These are phyloP conservation scores for Euphrasia confusa DNA, from an alignment of 257 asterid species.

Conservation along the genomic window DNA sequence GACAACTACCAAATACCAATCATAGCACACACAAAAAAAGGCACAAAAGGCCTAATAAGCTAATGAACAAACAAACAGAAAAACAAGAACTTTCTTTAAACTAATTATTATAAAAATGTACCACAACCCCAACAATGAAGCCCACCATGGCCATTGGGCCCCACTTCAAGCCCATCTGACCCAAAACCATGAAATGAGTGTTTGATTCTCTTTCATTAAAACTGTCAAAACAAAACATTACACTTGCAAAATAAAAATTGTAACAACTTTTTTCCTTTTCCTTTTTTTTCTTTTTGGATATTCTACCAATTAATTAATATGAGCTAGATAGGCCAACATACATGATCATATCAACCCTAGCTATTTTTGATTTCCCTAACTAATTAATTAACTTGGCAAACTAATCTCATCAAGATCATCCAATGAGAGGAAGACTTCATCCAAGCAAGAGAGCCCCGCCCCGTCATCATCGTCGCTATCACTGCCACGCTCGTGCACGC, in stretches of 20 bases:
- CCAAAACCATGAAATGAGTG: slow-evolving; percentile 1
- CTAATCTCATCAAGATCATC: slow-evolving; percentile 90
- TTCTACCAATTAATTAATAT: slow-evolving; percentile 19
- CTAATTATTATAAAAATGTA: slow-evolving; percentile 5
- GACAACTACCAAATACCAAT: slow-evolving; percentile 62
- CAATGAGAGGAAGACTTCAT: slow-evolving; percentile 82
- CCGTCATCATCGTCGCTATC: slow-evolving; percentile 51
- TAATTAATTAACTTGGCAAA: slow-evolving; percentile 41
- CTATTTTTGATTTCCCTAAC: slow-evolving; percentile 13
- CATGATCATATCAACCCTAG: slow-evolving; percentile 28
- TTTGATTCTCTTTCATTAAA: neutral
- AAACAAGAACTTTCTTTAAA: neutral
- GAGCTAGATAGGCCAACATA: slow-evolving; percentile 23
- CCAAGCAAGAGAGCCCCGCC: slow-evolving; percentile 86
- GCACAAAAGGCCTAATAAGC: slow-evolving; percentile 29
- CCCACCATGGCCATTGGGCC: slow-evolving; percentile 34
- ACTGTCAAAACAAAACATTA: slow-evolving; percentile 16
- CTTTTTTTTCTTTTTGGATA: slow-evolving; percentile 1
- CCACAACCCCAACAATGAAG: slow-evolving; percentile 18
- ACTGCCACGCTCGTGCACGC: slow-evolving; percentile 58
- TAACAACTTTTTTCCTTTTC: slow-evolving; percentile 12
- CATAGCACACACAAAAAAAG: slow-evolving; percentile 42
- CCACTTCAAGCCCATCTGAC: slow-evolving; percentile 28
- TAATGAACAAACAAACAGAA: slow-evolving; percentile 18
- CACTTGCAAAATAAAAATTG: slow-evolving; percentile 26